A percentile compares a stretch with the other conserved stretches of the same genome.
Evolutionary conservation across 2,329 filamentous ascomycete species (phyloP).

Genomic region (Thielaviopsis ethacetica): DNA sequence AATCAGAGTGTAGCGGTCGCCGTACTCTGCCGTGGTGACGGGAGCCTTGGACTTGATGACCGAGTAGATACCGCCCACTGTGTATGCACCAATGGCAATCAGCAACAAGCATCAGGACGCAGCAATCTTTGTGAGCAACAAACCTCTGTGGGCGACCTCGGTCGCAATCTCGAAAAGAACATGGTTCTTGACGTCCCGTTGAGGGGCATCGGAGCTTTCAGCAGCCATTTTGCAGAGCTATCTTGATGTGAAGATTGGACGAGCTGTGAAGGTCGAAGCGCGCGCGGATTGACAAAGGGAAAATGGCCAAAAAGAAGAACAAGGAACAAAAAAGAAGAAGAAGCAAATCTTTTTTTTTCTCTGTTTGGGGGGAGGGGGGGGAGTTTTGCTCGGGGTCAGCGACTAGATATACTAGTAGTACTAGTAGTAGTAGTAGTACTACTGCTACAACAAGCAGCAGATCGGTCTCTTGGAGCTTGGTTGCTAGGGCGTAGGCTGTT

Average conservation of each 20-base stretch:
- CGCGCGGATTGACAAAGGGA: neutral
- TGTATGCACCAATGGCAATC: constrained; percentile 20
- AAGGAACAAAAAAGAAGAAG: neutral
- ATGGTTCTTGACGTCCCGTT: constrained; percentile 79
- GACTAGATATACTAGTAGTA: no score
- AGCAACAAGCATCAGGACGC: neutral
- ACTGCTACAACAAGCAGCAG: no score
- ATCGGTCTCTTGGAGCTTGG: neutral
- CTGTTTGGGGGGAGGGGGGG: neutral
- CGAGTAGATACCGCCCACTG: constrained; percentile 96
- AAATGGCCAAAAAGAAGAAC: neutral
- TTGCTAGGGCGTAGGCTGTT: neutral
- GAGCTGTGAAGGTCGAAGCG: neutral
- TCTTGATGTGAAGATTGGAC: neutral
- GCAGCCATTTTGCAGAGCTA: constrained; percentile 9
- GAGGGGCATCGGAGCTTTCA: constrained; percentile 24
- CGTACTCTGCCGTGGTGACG: constrained; percentile 96
- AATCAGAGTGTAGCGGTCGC: constrained; percentile 87
- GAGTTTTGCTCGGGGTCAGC: neutral
- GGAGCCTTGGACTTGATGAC: constrained; percentile 98
- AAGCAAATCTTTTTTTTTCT: neutral
- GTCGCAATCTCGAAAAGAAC: constrained; percentile 93
- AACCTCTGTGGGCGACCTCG: constrained; percentile 92
- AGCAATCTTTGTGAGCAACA: constrained; percentile 16
- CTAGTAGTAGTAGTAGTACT: no score